Base-by-base conservation (phyloP, 352 stramenopile genomes). In the Phytophthora multivora region DNA sequence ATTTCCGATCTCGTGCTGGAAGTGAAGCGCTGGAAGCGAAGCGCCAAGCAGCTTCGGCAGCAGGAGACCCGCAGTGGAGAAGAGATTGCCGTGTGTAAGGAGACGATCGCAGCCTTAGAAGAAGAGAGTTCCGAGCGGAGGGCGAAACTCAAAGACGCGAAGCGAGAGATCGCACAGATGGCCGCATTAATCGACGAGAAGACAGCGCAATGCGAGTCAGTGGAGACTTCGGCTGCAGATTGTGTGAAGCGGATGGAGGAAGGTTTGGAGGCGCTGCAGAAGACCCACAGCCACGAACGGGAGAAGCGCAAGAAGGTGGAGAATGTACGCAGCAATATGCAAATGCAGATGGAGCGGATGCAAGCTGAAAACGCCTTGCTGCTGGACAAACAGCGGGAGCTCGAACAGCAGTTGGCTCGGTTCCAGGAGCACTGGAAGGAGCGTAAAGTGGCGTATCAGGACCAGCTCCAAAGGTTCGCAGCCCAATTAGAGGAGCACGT, bases 251-350 rank as follows among this genome's bases (percentile, higher is more conserved):
- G 58, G 8, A 73, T 89, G 59, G 71, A 84, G 42, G 59, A 63
- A 56, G 41, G 40, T 1, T 50, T 72, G 40, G 51, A 72, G 18
- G 18, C 15, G 4, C 21, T 72, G 15, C 64, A 90, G 58, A 78
- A 83, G 19, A 60, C 69, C 4, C 57, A 79, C 36, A 55, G 48
- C 3, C 33, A 56, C 13, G 82, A 91, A 53, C 66, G 66, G 8
- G 68, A 83, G 12, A 84, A 84, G 52, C 75, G 77, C 47, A 82
- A 82, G 55, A 76, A 83, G 40, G 36, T 73, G 10, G 79, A 91
- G 38, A 71, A 41, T 10, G 49, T 60, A 11, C 57, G 69, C 5
- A 67, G 67, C 16, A 56, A 54, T 12, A 28, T 83, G n/a, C 66
- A 89, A 45, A 57, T 53, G 46, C 66, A 83, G 42, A 39, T 83